Conservation (phyloP, 2,329 filamentous ascomycete genomes). For the Colletotrichum costaricense region DNA sequence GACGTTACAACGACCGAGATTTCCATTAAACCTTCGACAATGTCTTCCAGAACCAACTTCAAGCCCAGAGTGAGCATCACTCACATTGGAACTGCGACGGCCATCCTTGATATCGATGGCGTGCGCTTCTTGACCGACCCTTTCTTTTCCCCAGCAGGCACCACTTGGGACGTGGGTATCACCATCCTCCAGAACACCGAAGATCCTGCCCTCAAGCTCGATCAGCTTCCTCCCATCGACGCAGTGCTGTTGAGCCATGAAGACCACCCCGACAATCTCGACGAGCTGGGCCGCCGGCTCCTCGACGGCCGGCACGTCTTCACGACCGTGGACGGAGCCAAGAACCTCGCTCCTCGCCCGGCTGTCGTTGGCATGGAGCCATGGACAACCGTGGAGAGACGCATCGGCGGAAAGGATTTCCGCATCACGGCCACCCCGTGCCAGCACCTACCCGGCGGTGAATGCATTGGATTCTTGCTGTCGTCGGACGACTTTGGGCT, state of each 20-base stretch:
- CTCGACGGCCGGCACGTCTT: conserved; percentile 58
- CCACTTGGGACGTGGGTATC: conserved; percentile 22
- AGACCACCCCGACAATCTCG: conserved; percentile 62
- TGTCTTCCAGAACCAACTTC: no score
- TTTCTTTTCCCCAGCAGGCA: conserved; percentile 54
- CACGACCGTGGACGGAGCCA: conserved; percentile 56
- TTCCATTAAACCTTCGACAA: no score
- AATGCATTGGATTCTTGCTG: conserved; percentile 59
- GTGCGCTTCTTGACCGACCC: conserved; percentile 58
- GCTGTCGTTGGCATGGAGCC: conserved; percentile 52
- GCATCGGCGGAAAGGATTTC: conserved; percentile 46
- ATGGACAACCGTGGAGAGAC: conserved; percentile 48
- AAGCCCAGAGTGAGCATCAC: conserved; percentile 44
- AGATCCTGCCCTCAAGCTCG: conserved; percentile 48
- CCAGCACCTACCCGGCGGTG: conserved; percentile 54
- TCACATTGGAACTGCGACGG: conserved; percentile 60
- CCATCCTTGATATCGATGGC: conserved; percentile 55
- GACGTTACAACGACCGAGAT: no score
- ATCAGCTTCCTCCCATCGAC: conserved; percentile 56
- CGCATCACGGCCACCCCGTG: conserved; percentile 55
- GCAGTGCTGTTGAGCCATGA: conserved; percentile 63
- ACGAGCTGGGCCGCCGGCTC: conserved; percentile 55
- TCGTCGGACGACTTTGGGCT: conserved; percentile 49
- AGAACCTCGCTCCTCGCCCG: conserved; percentile 55
- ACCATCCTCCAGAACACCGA: conserved; percentile 44